These are phyloP conservation scores for Xylaria telfairii DNA, from an alignment of 495 filamentous ascomycete genomes.

Conservation along the genomic window DNA sequence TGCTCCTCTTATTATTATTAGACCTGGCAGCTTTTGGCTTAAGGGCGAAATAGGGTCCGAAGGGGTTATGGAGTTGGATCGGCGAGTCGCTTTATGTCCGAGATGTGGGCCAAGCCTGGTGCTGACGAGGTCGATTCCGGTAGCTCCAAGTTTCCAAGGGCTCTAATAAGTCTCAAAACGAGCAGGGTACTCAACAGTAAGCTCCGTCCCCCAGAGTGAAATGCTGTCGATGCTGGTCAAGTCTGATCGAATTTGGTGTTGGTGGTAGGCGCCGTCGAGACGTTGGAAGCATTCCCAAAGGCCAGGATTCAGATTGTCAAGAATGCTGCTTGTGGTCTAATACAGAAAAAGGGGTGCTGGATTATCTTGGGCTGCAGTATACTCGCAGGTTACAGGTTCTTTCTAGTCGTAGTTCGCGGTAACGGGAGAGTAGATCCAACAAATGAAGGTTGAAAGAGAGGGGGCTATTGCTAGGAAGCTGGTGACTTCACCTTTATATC, in stretches of 20 bases:
- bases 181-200: constrained; percentile 23
- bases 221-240: constrained; percentile 1
- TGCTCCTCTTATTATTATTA: constrained; percentile 28
- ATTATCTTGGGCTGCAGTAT: neutral
- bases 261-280: neutral
- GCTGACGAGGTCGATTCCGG: constrained; percentile 25
- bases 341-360: neutral
- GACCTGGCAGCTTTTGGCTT: constrained; percentile 23
- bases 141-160: constrained; percentile 26
- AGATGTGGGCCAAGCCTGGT: constrained; percentile 21
- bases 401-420: neutral
- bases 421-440: neutral
- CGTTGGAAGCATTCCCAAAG: neutral
- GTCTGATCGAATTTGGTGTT: neutral
- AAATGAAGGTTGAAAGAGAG: constrained; percentile 5
- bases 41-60: constrained; percentile 24
- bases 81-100: constrained; percentile 27
- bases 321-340: neutral
- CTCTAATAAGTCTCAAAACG: constrained; percentile 13
- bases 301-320: neutral
- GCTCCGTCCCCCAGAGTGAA: neutral
- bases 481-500: constrained; percentile 20
- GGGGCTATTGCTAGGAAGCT: neutral
- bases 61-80: constrained; percentile 21
- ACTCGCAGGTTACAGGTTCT: constrained; percentile 2